Evolutionary conservation across 257 asterid species (phyloP).

Genomic region (Solanum medicagineum): DNA sequence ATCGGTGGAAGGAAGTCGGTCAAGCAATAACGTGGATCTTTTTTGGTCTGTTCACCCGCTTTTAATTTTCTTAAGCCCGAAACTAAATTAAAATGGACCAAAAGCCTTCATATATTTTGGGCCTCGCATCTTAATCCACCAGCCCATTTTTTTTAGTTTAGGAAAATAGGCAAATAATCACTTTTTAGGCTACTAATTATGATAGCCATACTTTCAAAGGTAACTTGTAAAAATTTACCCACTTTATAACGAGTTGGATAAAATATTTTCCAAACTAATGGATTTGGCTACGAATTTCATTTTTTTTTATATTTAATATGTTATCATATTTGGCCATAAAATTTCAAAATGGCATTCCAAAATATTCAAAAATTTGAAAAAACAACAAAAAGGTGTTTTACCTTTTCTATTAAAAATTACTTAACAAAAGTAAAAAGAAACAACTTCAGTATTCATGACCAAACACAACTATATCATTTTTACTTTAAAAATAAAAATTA

Average conservation of each 20-base stretch:
- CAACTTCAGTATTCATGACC: too few species aligned
- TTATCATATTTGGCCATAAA: too few species aligned
- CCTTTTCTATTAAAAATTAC: too few species aligned
- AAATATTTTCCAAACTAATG: not conserved
- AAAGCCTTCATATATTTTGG: not conserved
- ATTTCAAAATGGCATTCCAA: not conserved
- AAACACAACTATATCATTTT: too few species aligned
- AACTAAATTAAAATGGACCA: not conserved
- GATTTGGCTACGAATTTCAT: too few species aligned
- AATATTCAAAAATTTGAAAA: too few species aligned
- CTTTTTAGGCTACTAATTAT: not conserved
- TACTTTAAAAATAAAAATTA: too few species aligned
- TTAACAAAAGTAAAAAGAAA: too few species aligned
- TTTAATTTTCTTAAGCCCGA: not conserved
- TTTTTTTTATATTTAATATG: too few species aligned
- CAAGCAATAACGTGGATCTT: conserved; percentile 33
- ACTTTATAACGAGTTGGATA: too few species aligned
- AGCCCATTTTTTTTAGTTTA: not conserved
- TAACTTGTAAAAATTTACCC: not conserved
- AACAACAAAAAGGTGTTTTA: not conserved
- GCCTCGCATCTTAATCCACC: not conserved
- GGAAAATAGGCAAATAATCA: not conserved
- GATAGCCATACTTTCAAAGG: not conserved
- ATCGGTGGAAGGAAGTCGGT: conserved; percentile 35
- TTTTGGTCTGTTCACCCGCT: not conserved